Evolutionary conservation across 2,329 filamentous ascomycete species (phyloP).

Genomic region (Herpotrichia juniperi): DNA sequence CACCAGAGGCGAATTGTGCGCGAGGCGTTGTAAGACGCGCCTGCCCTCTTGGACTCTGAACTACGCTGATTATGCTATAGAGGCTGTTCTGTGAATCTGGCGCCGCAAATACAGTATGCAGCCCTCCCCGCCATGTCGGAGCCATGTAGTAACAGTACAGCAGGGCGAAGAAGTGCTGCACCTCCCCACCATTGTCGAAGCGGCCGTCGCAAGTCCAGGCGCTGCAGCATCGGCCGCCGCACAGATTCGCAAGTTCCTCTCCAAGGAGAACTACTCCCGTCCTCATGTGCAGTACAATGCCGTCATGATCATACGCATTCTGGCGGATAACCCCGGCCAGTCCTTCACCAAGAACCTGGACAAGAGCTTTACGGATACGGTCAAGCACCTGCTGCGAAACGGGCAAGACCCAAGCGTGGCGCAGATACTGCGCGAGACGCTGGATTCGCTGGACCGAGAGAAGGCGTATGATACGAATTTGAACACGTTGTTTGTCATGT

Average conservation of each 20-base stretch:
- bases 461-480: conserved; percentile 78
- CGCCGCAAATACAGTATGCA: conserved; percentile 56
- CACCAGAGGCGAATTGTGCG: conserved; percentile 70
- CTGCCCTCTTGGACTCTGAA: conserved; percentile 4
- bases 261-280: conserved; percentile 68
- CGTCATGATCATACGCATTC: conserved; percentile 91
- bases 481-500: conserved; percentile 77
- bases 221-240: conserved; percentile 83
- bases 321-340: conserved; percentile 87
- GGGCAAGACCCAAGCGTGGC: conserved; percentile 77
- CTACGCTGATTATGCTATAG: conserved; percentile 51
- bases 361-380: conserved; percentile 76
- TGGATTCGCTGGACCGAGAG: conserved; percentile 76
- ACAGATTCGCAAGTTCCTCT: conserved; percentile 81
- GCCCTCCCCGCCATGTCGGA: background rate
- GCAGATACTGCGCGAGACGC: conserved; percentile 85
- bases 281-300: conserved; percentile 91
- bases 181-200: conserved; percentile 91
- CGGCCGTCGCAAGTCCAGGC: conserved; percentile 86
- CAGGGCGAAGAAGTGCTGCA: conserved; percentile 89
- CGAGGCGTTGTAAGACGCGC: conserved; percentile 67
- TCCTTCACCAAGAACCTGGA: conserved; percentile 93
- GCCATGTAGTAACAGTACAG: conserved; percentile 19
- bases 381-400: conserved; percentile 75
- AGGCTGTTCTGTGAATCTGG: conserved; percentile 82